Percentiles rank a stretch among this genome's conserved stretches.
Conservation (phyloP, 352 stramenopile genomes). For the Phytophthora agathidicida region DNA sequence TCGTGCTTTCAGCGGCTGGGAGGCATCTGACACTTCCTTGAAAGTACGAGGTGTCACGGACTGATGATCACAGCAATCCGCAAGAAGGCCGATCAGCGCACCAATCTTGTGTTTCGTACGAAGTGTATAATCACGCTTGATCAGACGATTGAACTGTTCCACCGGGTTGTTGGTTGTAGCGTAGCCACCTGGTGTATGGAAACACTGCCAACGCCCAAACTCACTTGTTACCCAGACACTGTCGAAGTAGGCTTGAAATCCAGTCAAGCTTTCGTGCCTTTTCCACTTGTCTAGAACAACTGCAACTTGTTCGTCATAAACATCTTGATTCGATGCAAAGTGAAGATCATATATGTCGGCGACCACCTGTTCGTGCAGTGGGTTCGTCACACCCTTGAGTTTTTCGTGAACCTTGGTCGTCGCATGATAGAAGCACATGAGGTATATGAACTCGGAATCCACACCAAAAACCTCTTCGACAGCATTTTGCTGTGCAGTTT, state of each 20-base stretch:
- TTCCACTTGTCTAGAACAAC: not conserved
- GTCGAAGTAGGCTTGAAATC: not conserved
- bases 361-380: slow-evolving; percentile 1
- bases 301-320: not conserved
- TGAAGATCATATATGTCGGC: slow-evolving; percentile 28
- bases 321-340: not conserved
- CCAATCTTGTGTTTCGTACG: slow-evolving; percentile 11
- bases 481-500: slow-evolving; percentile 3
- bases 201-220: slow-evolving; percentile 23
- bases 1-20: slow-evolving; percentile 1
- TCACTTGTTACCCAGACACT: not conserved
- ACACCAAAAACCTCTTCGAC: not conserved
- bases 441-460: slow-evolving; percentile 2
- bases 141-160: slow-evolving; percentile 7
- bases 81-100: not conserved
- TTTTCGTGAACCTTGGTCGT: no score
- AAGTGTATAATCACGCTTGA: slow-evolving; percentile 32
- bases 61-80: not conserved
- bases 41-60: not conserved
- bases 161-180: slow-evolving; percentile 8
- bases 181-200: slow-evolving; percentile 3
- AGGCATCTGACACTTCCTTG: not conserved
- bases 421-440: slow-evolving; percentile 38
- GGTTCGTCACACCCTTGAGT: slow-evolving; percentile 14
- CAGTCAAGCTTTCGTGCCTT: not conserved